Conservation (phyloP, 192 early-diverging fungal species). For the Coemansia sp. region DNA sequence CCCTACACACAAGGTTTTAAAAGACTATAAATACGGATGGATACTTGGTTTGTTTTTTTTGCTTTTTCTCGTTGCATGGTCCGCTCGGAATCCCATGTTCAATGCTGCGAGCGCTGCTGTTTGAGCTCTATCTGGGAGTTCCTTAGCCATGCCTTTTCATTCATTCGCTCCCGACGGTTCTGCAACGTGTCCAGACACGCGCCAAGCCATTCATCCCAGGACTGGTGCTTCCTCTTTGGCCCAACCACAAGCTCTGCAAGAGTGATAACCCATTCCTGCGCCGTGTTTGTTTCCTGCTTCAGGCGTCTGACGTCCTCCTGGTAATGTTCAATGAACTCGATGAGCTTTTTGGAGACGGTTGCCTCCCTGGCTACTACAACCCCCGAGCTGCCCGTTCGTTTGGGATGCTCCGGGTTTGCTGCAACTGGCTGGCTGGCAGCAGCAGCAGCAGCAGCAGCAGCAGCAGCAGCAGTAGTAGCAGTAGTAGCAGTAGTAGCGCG, state of each 20-base stretch:
- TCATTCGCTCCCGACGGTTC: conserved; percentile 28
- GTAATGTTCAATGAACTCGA: conserved; percentile 43
- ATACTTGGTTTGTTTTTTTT: no score
- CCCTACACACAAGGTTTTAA: no score
- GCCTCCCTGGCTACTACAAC: background rate
- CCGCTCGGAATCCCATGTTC: no score
- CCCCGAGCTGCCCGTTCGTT: background rate
- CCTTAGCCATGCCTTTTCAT: conserved; percentile 34
- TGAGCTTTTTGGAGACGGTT: conserved; percentile 23
- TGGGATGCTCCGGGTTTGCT: background rate
- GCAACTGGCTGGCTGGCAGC: background rate
- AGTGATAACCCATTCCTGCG: conserved; percentile 51
- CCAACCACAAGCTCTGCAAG: conserved; percentile 45
- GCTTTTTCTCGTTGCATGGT: no score
- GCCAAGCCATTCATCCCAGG: conserved; percentile 53
- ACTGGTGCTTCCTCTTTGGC: conserved; percentile 45
- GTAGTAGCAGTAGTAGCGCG: background rate
- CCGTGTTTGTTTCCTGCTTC: conserved; percentile 33
- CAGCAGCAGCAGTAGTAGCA: background rate
- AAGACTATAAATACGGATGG: no score
- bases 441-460: background rate
- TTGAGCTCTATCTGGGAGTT: conserved; percentile 12
- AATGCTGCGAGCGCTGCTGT: background rate
- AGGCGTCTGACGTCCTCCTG: conserved; percentile 35
- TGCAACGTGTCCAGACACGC: conserved; percentile 33